Evolutionary conservation across 2,329 filamentous ascomycete species (phyloP).

Genomic region (Hypomyces perniciosus): DNA sequence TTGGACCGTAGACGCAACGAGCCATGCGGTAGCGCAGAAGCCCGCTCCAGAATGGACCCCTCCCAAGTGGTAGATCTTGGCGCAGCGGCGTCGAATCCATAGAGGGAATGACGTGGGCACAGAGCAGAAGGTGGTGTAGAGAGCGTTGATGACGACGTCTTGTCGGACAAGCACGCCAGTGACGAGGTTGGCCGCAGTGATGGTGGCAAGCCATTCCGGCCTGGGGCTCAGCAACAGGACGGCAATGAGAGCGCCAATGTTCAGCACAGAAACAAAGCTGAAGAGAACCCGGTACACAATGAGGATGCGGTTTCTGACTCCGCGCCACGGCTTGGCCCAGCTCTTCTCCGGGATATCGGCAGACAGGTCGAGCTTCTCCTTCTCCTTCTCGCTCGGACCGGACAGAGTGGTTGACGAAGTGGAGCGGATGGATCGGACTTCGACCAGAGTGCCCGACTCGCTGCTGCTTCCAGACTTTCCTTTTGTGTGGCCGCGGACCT

Average conservation of each 20-base stretch:
- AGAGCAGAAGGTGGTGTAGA: constrained; percentile 42
- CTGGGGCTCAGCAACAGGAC: constrained; percentile 31
- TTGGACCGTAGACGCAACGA: constrained; percentile 36
- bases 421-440: constrained; percentile 26
- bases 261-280: constrained; percentile 44
- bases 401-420: constrained; percentile 23
- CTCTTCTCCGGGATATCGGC: constrained; percentile 36
- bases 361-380: constrained; percentile 24
- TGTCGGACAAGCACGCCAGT: constrained; percentile 47
- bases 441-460: constrained; percentile 19
- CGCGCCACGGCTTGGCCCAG: constrained; percentile 32
- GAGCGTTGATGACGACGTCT: constrained; percentile 45
- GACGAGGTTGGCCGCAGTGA: constrained; percentile 44
- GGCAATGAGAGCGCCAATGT: constrained; percentile 41
- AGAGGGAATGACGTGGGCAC: constrained; percentile 42
- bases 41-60: constrained; percentile 47
- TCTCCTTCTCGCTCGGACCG: constrained; percentile 17
- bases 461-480: constrained; percentile 9
- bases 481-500: constrained; percentile 1
- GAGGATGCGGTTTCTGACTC: constrained; percentile 39
- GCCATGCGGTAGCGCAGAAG: constrained; percentile 44
- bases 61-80: constrained; percentile 48
- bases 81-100: constrained; percentile 40
- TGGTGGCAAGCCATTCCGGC: constrained; percentile 33
- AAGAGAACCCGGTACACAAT: constrained; percentile 53